A percentile compares a stretch with the other conserved stretches of the same genome.
Conservation (phyloP, 1,284 basidiomycete species). For the Earliella scabrosa region DNA sequence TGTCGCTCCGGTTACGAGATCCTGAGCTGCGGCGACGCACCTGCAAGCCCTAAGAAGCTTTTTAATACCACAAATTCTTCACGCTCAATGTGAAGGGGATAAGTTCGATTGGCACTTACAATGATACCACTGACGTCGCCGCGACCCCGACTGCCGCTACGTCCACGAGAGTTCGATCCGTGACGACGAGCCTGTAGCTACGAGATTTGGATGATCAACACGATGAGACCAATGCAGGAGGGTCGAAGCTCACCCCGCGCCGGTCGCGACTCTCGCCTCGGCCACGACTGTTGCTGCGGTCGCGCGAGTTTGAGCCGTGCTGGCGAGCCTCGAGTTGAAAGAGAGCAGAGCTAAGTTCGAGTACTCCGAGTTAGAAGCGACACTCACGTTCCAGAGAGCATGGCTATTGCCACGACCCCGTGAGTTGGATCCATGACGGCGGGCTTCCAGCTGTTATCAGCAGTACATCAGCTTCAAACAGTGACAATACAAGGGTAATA, state of each 20-base stretch:
- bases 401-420: no score
- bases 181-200: constrained; percentile 25
- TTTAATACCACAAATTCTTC: no score
- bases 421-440: no score
- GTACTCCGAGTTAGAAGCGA: not conserved
- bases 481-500: not conserved
- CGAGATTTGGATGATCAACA: no score
- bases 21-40: constrained; percentile 6
- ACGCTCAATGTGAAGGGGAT: no score
- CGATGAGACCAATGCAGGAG: no score
- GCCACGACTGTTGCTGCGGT: not conserved
- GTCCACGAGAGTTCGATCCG: constrained; percentile 19
- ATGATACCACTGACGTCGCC: no score
- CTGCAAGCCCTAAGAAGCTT: not conserved
- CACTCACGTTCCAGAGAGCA: no score
- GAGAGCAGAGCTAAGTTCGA: not conserved
- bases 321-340: constrained; percentile 3
- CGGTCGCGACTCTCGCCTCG: constrained; percentile 8
- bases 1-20: constrained; percentile 7
- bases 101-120: no score
- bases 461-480: not conserved
- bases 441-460: constrained; percentile 1
- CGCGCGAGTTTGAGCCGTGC: constrained; percentile 5
- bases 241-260: not conserved
- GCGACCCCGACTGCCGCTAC: constrained; percentile 1